Base-by-base conservation (phyloP, 139 green algal genomes). In the Cymbomonas tetramitiformis region DNA sequence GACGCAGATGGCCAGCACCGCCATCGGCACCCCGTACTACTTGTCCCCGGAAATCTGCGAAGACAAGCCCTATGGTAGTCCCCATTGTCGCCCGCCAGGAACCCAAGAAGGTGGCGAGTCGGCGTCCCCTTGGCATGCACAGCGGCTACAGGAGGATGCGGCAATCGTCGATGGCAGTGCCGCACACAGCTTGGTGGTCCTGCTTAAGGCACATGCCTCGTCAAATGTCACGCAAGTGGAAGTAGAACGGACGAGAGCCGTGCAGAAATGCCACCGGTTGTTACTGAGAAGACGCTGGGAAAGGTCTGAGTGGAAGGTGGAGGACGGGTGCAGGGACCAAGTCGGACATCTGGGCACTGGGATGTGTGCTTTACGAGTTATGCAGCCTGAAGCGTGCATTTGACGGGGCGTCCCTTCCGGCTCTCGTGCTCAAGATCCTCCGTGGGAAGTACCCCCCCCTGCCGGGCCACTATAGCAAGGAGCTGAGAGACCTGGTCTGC, bases 131-230 rank as follows among this genome's bases (percentile, higher is more conserved):
- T n/a, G n/a, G n/a, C n/a, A n/a, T n/a, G n/a, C n/a, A n/a, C n/a
- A n/a, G n/a, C n/a, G n/a, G n/a, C n/a, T 73, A 88, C 6, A 85
- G 84, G 68, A 74, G 69, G 21, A 78, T 69, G 50, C 52, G 77
- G 46, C 79, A 80, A 24, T 94, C 90, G 71, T 81, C 76, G 2
- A 86, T 80, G n/a, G n/a, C n/a, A n/a, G n/a, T n/a, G n/a, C n/a
- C n/a, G n/a, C n/a, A n/a, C n/a, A n/a, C n/a, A n/a, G n/a, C n/a
- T n/a, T n/a, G n/a, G n/a, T n/a, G n/a, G n/a, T n/a, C n/a, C n/a
- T n/a, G n/a, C n/a, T n/a, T n/a, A n/a, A n/a, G n/a, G n/a, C n/a
- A n/a, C n/a, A n/a, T n/a, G n/a, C n/a, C n/a, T n/a, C n/a, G n/a
- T n/a, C n/a, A n/a, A n/a, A n/a, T n/a, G n/a, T n/a, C n/a, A n/a